These are phyloP conservation scores for Glonium stellatum DNA, from an alignment of 495 filamentous ascomycete species.

Conservation along the genomic window DNA sequence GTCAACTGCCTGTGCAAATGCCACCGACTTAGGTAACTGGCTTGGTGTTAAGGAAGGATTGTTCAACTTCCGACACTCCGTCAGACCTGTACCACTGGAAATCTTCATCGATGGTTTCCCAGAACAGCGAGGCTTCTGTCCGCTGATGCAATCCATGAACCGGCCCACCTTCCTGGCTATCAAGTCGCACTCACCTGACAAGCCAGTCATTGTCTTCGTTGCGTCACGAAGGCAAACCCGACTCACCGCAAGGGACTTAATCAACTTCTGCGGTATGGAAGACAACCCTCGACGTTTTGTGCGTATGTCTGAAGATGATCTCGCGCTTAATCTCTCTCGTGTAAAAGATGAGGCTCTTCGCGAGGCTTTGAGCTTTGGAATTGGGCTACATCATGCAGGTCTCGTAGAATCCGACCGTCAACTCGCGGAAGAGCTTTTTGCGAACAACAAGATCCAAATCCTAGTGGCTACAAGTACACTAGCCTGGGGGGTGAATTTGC, in stretches of 20 bases:
- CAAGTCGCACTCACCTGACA: slow-evolving; percentile 88
- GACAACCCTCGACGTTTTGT: slow-evolving; percentile 92
- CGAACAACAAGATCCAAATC: slow-evolving; percentile 97
- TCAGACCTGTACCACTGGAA: slow-evolving; percentile 89
- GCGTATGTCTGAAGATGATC: slow-evolving; percentile 87
- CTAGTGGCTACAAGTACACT: slow-evolving; percentile 94
- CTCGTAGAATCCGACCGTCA: slow-evolving; percentile 89
- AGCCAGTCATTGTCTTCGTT: slow-evolving; percentile 97
- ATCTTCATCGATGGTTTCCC: slow-evolving; percentile 98
- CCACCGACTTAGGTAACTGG: slow-evolving; percentile 90
- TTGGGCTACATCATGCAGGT: slow-evolving; percentile 95
- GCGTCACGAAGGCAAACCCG: slow-evolving; percentile 92
- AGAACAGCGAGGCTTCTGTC: slow-evolving; percentile 89
- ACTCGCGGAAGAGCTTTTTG: slow-evolving; percentile 86
- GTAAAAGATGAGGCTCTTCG: slow-evolving; percentile 89
- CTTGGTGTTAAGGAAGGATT: slow-evolving; percentile 93
- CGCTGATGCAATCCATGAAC: slow-evolving; percentile 99
- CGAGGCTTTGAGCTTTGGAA: slow-evolving; percentile 91
- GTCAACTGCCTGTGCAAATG: slow-evolving; percentile 97
- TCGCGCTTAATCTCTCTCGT: slow-evolving; percentile 70
- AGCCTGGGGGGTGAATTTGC: slow-evolving; percentile 97
- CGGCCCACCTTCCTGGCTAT: slow-evolving; percentile 94
- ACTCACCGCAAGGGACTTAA: slow-evolving; percentile 88
- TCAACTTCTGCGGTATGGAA: slow-evolving; percentile 97
- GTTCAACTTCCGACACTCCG: slow-evolving; percentile 98